Percentiles rank a stretch among this genome's conserved stretches.
These are phyloP conservation scores for Daldinia sp. DNA, from an alignment of 2,329 filamentous ascomycete genomes.

Conservation along the genomic window DNA sequence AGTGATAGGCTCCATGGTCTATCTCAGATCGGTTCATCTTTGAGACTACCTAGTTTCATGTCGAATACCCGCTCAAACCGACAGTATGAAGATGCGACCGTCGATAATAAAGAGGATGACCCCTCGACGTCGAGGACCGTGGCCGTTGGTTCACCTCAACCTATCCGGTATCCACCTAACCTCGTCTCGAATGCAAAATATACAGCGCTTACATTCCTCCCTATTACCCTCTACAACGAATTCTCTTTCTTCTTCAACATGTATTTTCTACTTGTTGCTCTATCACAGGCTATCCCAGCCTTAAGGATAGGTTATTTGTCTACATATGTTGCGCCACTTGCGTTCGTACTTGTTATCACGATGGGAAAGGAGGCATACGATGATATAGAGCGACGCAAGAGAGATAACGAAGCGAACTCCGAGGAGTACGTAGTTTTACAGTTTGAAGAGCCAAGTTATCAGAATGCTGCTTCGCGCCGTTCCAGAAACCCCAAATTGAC, in stretches of 20 bases:
- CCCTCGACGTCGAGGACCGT: constrained; percentile 77
- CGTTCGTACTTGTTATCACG: constrained; percentile 90
- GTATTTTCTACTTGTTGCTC: constrained; percentile 94
- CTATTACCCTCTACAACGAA: constrained; percentile 95
- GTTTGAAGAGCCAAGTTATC: constrained; percentile 67
- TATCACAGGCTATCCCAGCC: constrained; percentile 90
- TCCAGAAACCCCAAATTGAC: constrained; percentile 59
- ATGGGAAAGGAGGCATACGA: constrained; percentile 96
- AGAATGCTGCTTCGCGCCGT: constrained; percentile 47
- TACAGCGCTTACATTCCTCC: constrained; percentile 91
- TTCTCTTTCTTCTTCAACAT: constrained; percentile 99
- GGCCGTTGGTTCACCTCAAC: constrained; percentile 76
- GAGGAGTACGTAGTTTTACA: constrained; percentile 83
- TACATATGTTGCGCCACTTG: constrained; percentile 91
- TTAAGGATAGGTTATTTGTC: constrained; percentile 93
- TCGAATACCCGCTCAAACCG: constrained; percentile 50
- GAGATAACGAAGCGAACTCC: constrained; percentile 93
- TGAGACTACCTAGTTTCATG: constrained; percentile 75
- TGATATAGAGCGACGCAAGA: constrained; percentile 83
- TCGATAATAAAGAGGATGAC: constrained; percentile 64
- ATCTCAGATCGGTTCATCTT: constrained; percentile 58
- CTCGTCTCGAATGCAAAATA: constrained; percentile 97
- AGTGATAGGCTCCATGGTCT: constrained; percentile 55
- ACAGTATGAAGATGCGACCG: constrained; percentile 59
- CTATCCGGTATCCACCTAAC: constrained; percentile 84